Percentiles rank a stretch among this genome's conserved stretches.
These are phyloP conservation scores for Salix udensis DNA, from an alignment of 345 rosid species.

Conservation along the genomic window DNA sequence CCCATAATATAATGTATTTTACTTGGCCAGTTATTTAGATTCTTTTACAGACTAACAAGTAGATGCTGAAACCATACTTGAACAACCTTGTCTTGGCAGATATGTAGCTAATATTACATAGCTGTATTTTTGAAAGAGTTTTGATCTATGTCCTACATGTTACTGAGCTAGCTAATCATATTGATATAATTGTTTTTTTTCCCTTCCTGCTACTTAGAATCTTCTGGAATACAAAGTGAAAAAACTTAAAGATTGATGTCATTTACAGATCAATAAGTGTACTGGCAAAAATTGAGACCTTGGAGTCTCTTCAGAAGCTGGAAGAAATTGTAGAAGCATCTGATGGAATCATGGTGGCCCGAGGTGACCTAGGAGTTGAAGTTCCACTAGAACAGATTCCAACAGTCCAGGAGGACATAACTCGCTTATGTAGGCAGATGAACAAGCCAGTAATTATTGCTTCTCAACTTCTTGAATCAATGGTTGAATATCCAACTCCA, in stretches of 20 bases:
- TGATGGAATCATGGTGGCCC: conserved; percentile 73
- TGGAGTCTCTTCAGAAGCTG: conserved; percentile 56
- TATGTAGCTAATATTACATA: background rate
- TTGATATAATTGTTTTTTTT: background rate
- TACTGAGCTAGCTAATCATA: background rate
- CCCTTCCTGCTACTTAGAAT: background rate
- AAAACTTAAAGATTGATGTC: background rate
- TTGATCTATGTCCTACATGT: background rate
- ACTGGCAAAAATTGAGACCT: conserved; percentile 68
- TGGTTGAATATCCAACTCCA: conserved; percentile 75
- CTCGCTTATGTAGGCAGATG: conserved; percentile 47
- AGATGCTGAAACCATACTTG: background rate
- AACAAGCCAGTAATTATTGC: conserved; percentile 76
- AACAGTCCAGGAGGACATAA: conserved; percentile 53
- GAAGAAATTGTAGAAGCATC: conserved; percentile 61
- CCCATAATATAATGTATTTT: background rate
- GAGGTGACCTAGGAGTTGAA: conserved; percentile 80
- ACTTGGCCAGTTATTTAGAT: background rate
- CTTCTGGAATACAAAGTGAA: background rate
- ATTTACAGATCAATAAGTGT: conserved; percentile 48
- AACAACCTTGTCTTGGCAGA: background rate
- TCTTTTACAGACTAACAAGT: background rate
- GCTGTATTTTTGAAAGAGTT: background rate
- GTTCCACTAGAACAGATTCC: conserved; percentile 72
- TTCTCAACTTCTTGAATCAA: conserved; percentile 75